Evolutionary conservation across 805 yeast genomes (phyloP), one percentile per base, ranked within the genome.

Genomic region (Yamadazyma laniorum): DNA sequence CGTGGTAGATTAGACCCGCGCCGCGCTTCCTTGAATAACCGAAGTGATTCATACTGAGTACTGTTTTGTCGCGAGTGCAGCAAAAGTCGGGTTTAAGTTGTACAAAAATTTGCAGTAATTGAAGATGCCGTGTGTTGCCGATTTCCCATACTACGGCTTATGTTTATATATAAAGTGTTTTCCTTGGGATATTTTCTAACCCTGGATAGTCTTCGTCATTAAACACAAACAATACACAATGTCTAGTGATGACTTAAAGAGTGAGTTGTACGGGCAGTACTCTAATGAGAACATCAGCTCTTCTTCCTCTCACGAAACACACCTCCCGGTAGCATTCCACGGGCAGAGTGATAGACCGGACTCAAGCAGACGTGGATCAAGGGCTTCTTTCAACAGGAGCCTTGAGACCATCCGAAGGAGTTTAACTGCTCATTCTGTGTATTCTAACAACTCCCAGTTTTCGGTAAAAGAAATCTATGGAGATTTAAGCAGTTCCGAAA

Each of bases 391-490:
- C 16, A 40, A 32, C 4, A 37, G 39, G 21, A 48, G 58, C 3
- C 33, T 55, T 11, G 61, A 56, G 13, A 33, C 34, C 7, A 35
- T 55, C 19, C 32, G 52, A 27, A 47, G 45, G 30, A 40, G 50
- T 13, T 18, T 49, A 5, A 35, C 47, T 6, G 47, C 55, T 3
- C 43, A 44, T 12, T 35, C 47, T 6, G 34, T 28, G 6, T 31
- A 17, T 18, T 36, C 41, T n/a, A 26, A 26, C 18, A 27, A 11
- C 29, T 41, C 43, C 7, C 43, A 50, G 22, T 53, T 42, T 34
- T 46, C 63, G 2, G 58, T 55, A 5, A 50, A 53, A 21, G 62
- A 58, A 17, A 61, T 63, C n/a, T 61, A 54, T 40, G 66, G 68
- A 4, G 61, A 53, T 39, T 42, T 61, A 44, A 53, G 52, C 22